Base-by-base conservation (phyloP, 768 basidiomycete genomes). In the Amanita rubescens region DNA sequence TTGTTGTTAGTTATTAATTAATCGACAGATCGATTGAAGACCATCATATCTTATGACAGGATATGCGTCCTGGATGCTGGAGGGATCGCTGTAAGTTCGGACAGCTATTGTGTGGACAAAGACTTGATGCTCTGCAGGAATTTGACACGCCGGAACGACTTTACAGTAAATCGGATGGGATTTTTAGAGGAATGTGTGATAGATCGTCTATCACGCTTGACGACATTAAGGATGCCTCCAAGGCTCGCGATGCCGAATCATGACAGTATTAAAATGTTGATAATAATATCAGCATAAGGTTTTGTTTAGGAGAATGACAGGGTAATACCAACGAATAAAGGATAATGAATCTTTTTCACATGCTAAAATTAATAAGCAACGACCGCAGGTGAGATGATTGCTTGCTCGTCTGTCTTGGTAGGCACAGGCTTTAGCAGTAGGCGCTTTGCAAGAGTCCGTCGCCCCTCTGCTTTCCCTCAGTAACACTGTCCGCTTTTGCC, bases 61-160 rank as follows among this genome's bases (percentile, higher is more conserved):
- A 89, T 96, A 32, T 85, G 90, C 60, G 93, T 94, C 15, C 80
- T 95, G 65, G 85, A 90, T 61, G 82, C 83, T 1, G 93, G 93
- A 0, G 69, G 72, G 51, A 86, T 94, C 53, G 84, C 80, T 52
- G 84, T 84, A 58, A 59, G 81, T 76, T 4, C 34, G 3, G 7
- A 14, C 1, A 25, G 27, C 5, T 14, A 19, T 19, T 22, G 14
- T 20, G 19, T 12, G 19, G 53, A 17, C 33, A 19, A 24, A 19
- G 1, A 43, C 8, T 30, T 37, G 32, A 37, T 44, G 42, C 48
- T 53, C 56, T 8, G 19, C 46, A 84, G 75, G 92, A 94, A 76
- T 88, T 89, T 62, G 91, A 92, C 64, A 85, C 87, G 2, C 91
- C 93, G 0, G 69, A 74, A 22, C 77, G 74, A 39, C 67, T 94